Conservation (phyloP, 805 yeast genomes). For the Wickerhamomyces chaumierensis region DNA sequence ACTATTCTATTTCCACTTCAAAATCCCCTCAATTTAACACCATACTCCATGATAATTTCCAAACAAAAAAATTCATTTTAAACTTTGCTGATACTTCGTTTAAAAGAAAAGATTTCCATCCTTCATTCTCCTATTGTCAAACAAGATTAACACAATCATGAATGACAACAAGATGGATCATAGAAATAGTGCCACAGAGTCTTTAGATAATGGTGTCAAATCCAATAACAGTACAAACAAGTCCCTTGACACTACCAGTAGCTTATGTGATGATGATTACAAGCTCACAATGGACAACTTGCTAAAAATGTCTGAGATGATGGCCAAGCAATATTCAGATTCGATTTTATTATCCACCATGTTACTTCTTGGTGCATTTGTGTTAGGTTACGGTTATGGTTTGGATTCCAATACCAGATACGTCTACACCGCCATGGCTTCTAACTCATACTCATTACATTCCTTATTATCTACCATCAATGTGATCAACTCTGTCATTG, state of each 20-base stretch:
- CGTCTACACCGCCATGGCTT: slow-evolving; percentile 43
- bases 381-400: slow-evolving; percentile 43
- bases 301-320: slow-evolving; percentile 37
- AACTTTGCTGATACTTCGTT: too few species aligned
- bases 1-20: too few species aligned
- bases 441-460: slow-evolving; percentile 40
- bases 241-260: too few species aligned
- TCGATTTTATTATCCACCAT: slow-evolving; percentile 22
- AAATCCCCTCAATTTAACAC: too few species aligned
- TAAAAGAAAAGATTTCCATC: too few species aligned
- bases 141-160: too few species aligned
- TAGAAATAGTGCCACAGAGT: too few species aligned
- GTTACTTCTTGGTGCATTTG: slow-evolving; percentile 33
- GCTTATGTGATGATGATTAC: slow-evolving; percentile 5
- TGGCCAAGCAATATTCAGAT: slow-evolving; percentile 31
- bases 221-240: background rate
- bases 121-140: too few species aligned
- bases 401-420: slow-evolving; percentile 39
- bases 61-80: too few species aligned
- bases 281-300: slow-evolving; percentile 27
- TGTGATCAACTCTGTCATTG: slow-evolving; percentile 47
- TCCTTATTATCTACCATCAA: slow-evolving; percentile 48
- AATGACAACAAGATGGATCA: too few species aligned
- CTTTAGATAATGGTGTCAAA: too few species aligned
- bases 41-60: too few species aligned